Base-by-base conservation (phyloP, 164 flowering plant genomes). In the Brasenia schreberi region DNA sequence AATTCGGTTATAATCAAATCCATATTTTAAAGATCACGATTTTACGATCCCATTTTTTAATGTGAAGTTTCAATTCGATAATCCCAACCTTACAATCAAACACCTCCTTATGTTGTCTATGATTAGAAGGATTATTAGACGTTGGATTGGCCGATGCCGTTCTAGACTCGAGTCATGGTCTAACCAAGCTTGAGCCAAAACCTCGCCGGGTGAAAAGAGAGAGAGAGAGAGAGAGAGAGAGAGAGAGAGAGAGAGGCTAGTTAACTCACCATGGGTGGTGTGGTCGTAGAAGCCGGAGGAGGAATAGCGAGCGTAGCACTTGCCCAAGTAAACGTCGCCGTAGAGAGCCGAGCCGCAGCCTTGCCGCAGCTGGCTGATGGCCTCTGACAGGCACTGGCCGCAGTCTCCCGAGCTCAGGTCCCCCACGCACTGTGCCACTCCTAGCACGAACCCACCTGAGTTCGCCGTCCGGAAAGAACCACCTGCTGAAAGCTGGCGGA, bases 251-350 rank as follows among this genome's bases (percentile, higher is more conserved):
- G 52, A 44, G 52, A 1, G 52, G 5, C 52, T n/a, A n/a, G 62
- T 60, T 9, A 60, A n/a, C 63, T 60, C 63, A 60, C 63, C 59
- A 39, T 80, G 59, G 43, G 76, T 68, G 67, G 78, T 12, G 14
- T 45, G 81, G 42, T 62, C 56, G 68, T 85, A 89, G 73, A 83
- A 85, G 11, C 97, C 97, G 63, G 93, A 79, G 0, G 84, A 92
- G 97, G 97, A 94, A 67, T 91, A 94, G 59, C 92, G 69, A 68
- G 88, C 91, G 75, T 85, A 94, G 65, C 97, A 94, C 82, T 91
- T 83, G 0, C 73, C 87, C 78, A 91, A 71, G 75, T 80, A 94
- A 42, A 89, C 91, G 67, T 94, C 93, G 3, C 80, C 93, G 0
- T 95, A 91, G 2, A 81, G 81, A 0, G 95, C 82, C 1, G 91